Evolutionary conservation across 2,329 filamentous ascomycete genomes (phyloP), one percentile per base, ranked within the genome.

Genomic region (Tolypocladium ovalisporum): DNA sequence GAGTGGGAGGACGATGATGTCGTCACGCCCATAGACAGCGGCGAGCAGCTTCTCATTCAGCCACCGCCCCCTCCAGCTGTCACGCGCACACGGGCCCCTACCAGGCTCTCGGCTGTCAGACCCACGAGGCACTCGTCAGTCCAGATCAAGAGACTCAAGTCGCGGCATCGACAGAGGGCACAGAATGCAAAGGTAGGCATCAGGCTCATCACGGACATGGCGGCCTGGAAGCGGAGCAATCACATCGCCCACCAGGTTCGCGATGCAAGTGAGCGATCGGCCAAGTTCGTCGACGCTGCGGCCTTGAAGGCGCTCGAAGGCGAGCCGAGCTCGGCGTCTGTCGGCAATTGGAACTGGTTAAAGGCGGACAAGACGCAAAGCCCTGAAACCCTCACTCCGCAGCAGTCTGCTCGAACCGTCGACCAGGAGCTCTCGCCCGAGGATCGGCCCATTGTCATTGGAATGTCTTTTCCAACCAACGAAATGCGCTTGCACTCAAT

Each of bases 361-460:
- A 79, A 73, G 64, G 75, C 69, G 60, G 74, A 70, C 60, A 70
- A 70, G 51, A 63, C 62, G 10, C 64, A 65, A 40, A 71, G 62
- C 42, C 68, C 66, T 19, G 62, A 61, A 17, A 62, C 65, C 15
- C 61, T 64, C 17, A 64, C 65, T 3, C 63, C 69, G 12, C 66
- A 68, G 17, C 66, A 65, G 40, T 61, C 64, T 29, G 56, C 64
- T 58, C 59, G 66, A 59, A 61, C 64, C 60, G 56, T 66, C 29
- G 66, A 66, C 7, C 67, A 68, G 13, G 82, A 84, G 60, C 75
- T 89, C 4, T 89, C 87, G 17, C 87, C 87, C 0, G 81, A 80
- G 58, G 84, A 87, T 63, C 78, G 83, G n/a, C 85, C 85, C 1
- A 90, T 90, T 59, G 79, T 87, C 47, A 90, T 90, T 62, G 87